Evolutionary conservation across 2,329 filamentous ascomycete species (phyloP), one percentile per base, ranked within the genome.

Genomic region (Pseudocercospora crystallina): DNA sequence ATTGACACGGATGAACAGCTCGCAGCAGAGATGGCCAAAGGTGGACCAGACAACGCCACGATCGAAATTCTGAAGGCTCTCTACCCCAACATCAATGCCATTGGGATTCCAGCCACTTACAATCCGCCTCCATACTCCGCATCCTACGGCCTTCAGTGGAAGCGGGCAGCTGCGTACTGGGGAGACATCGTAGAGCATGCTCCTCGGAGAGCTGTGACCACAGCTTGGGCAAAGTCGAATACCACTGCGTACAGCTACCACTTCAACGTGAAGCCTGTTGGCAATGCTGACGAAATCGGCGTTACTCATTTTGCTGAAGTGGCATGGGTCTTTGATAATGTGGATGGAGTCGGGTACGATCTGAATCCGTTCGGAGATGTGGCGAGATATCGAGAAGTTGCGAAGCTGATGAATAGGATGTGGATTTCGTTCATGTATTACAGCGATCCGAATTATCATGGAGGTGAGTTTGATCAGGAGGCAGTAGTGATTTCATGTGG

Each of bases 101-200:
- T 40, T 26, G 38, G 38, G 10, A 40, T 40, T 26, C 38, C 38
- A 17, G 38, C 38, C 12, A 40, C 38, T 11, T 40, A 40, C 38
- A 40, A 17, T 26, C 38, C n/a, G n/a, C n/a, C n/a, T n/a, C n/a
- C n/a, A n/a, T n/a, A n/a, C 1, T 66, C 69, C 7, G 62, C 66
- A 15, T 76, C 77, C 2, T 64, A 66, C 9, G 51, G 48, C 29
- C 37, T 34, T 12, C 72, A 80, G 60, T 83, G 76, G 67, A 79
- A 81, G 49, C 77, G 81, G 45, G 73, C 71, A 11, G 75, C 76
- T 8, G 78, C 82, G 4, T 80, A 77, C 56, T 65, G 69, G 2
- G 82, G 82, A 10, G 82, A 85, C 64, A 65, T 72, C 2, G 65
- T 71, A 45, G 80, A 84, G 67, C 80, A 82, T 52, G 82, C 78